Evolutionary conservation across 345 rosid species (phyloP), one percentile per base, ranked within the genome.

Genomic region (Ceriops decandra): DNA sequence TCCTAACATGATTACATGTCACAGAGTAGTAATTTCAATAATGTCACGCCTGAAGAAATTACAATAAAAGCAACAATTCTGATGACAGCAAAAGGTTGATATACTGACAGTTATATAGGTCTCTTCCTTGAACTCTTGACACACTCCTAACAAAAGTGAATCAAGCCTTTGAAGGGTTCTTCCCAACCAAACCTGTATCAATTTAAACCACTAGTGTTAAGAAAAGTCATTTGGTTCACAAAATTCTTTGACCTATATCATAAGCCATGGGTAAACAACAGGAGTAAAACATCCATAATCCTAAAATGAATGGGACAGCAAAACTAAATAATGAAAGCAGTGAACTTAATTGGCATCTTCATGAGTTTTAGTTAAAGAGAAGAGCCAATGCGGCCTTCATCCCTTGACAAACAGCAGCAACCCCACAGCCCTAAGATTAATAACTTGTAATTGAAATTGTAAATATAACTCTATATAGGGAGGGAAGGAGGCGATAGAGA

Each of bases 101-200:
- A 67, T 71, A 86, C 98, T 82, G 60, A 95, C 99, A 82, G 84
- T 90, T 73, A 95, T 46, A 74, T 95, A 95, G 67, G 85, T 78
- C 72, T 95, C 96, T 73, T 86, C 91, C 77, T 92, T 86, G 80
- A 92, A 95, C 79, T 88, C 93, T 78, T 90, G 93, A 82, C 99
- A 95, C 30, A 95, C 93, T 59, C 92, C 98, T 81, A 95, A 69
- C 75, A 95, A 79, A 64, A 95, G 93, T 16, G 99, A 85, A 77
- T 95, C 99, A 79, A 95, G 80, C 87, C 84, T 92, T 68, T 88
- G 96, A 77, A 95, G 99, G 74, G 99, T 90, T 80, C 85, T 88
- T 77, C 92, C 98, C 82, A 95, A 74, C 99, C 99, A 95, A 83
- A 85, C 93, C 99, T 95, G 83, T 52, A 78, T 69, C 35, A 31